Conservation (phyloP, 1,139 yeast genomes). For the Nakaseomyces nivariensis region DNA sequence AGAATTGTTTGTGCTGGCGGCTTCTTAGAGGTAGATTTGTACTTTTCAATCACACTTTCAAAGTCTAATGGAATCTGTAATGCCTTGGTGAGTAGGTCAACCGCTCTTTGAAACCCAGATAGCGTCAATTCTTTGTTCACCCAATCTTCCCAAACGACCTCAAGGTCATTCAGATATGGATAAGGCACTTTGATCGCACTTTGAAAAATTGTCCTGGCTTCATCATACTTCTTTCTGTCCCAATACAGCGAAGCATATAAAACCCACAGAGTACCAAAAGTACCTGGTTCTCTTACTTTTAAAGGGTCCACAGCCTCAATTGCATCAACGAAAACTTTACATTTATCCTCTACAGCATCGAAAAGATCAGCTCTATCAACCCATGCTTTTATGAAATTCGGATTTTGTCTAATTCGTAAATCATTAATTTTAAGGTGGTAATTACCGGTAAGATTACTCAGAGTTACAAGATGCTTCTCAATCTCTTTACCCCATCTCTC, state of each 20-base stretch:
- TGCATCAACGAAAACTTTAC: slow-evolving; percentile 57
- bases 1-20: slow-evolving; percentile 49
- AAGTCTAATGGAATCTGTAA: slow-evolving; percentile 35
- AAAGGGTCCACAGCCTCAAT: slow-evolving; percentile 58
- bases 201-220: slow-evolving; percentile 55
- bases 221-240: slow-evolving; percentile 41
- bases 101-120: slow-evolving; percentile 44
- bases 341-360: slow-evolving; percentile 34
- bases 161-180: slow-evolving; percentile 51
- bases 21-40: slow-evolving; percentile 20
- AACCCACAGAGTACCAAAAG: slow-evolving; percentile 54
- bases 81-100: slow-evolving; percentile 44
- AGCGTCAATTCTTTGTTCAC: slow-evolving; percentile 45
- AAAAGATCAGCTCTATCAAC: slow-evolving; percentile 44
- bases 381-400: slow-evolving; percentile 62
- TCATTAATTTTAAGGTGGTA: slow-evolving; percentile 55
- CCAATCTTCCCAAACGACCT: slow-evolving; percentile 65
- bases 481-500: slow-evolving; percentile 18
- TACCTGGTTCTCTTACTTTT: slow-evolving; percentile 35
- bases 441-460: slow-evolving; percentile 47
- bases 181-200: slow-evolving; percentile 68
- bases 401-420: slow-evolving; percentile 52
- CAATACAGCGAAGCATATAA: slow-evolving; percentile 60
- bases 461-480: slow-evolving; percentile 39
- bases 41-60: slow-evolving; percentile 18